phyloP scores from a whole-genome alignment of 2,329 filamentous ascomycete genomes.

The Annulohypoxylon truncatum region DNA sequence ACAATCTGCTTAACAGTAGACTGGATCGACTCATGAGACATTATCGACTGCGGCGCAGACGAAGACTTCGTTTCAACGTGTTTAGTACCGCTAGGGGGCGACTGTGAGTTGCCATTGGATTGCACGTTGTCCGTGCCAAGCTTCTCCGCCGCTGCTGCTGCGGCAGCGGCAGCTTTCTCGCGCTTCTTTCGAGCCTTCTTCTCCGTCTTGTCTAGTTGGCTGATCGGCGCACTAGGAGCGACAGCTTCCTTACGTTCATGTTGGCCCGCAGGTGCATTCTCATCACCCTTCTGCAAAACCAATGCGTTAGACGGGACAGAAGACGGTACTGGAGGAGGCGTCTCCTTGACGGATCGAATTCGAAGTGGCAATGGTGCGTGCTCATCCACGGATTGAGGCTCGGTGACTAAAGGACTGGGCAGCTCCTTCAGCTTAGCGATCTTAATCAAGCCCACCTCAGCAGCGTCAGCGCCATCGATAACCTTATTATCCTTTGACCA shows the following conservation, averaged over 20 bases:
- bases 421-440: slow-evolving; percentile 75
- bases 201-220: slow-evolving; percentile 50
- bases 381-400: slow-evolving; percentile 60
- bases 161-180: slow-evolving; percentile 67
- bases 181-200: slow-evolving; percentile 51
- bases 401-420: slow-evolving; percentile 59
- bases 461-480: slow-evolving; percentile 79
- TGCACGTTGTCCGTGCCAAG: slow-evolving; percentile 51
- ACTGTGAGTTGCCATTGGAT: slow-evolving; percentile 55
- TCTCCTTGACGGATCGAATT: slow-evolving; percentile 45
- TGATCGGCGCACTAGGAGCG: slow-evolving; percentile 43
- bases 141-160: slow-evolving; percentile 61
- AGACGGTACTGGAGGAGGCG: slow-evolving; percentile 41
- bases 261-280: slow-evolving; percentile 39
- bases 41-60: slow-evolving; percentile 43
- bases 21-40: slow-evolving; percentile 61
- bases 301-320: slow-evolving; percentile 42
- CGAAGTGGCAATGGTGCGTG: slow-evolving; percentile 47
- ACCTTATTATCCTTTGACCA: slow-evolving; percentile 94
- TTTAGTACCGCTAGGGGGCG: slow-evolving; percentile 52
- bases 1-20: slow-evolving; percentile 66
- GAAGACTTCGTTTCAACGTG: slow-evolving; percentile 47
- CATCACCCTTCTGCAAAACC: slow-evolving; percentile 42
- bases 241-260: slow-evolving; percentile 49
- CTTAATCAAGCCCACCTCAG: slow-evolving; percentile 77